These are phyloP conservation scores for Euclidium syriacum DNA, from an alignment of 345 rosid genomes.

Conservation along the genomic window DNA sequence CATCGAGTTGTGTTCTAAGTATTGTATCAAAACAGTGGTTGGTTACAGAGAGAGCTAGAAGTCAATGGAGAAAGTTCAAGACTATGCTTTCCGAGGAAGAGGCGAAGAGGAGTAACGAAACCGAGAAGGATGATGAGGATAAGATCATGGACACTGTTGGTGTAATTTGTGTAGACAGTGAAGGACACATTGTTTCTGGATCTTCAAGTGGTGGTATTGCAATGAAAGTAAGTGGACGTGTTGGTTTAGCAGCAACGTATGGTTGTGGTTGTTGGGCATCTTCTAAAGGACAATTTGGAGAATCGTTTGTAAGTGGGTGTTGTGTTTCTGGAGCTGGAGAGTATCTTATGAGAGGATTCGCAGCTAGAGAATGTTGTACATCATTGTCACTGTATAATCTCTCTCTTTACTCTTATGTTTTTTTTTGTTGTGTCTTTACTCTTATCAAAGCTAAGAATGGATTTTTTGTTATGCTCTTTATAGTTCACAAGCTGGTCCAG, in stretches of 20 bases:
- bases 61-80: slow-evolving; percentile 69
- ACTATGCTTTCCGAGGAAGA: slow-evolving; percentile 59
- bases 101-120: slow-evolving; percentile 23
- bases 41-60: slow-evolving; percentile 71
- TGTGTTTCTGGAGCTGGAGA: slow-evolving; percentile 95
- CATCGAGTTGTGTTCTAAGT: background rate
- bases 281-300: slow-evolving; percentile 60
- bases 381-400: slow-evolving; percentile 67
- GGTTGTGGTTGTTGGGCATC: slow-evolving; percentile 99
- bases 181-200: slow-evolving; percentile 82
- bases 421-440: background rate
- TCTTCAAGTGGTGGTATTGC: slow-evolving; percentile 97
- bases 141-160: slow-evolving; percentile 86
- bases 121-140: slow-evolving; percentile 40
- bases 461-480: background rate
- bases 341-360: slow-evolving; percentile 86
- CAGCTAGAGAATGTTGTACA: slow-evolving; percentile 84
- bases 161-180: slow-evolving; percentile 76
- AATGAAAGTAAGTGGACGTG: slow-evolving; percentile 93
- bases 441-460: slow-evolving; percentile 6
- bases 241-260: slow-evolving; percentile 86
- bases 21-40: slow-evolving; percentile 57
- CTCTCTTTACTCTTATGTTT: background rate
- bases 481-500: slow-evolving; percentile 93
- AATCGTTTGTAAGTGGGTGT: slow-evolving; percentile 67